These are phyloP conservation scores for Lobulomyces angularis DNA, from an alignment of 192 early-diverging fungal species.

Conservation along the genomic window DNA sequence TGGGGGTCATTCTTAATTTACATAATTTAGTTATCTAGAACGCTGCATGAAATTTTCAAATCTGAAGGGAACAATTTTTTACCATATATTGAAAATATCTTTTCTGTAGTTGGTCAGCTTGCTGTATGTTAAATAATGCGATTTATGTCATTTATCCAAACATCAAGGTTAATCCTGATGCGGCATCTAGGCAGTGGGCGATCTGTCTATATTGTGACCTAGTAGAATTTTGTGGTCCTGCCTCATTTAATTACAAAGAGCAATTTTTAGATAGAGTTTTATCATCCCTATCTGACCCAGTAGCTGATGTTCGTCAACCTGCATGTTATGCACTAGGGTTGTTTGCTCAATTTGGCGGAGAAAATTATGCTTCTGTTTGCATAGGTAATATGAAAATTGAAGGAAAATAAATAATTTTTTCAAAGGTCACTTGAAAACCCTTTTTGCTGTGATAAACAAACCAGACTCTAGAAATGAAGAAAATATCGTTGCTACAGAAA, in stretches of 20 bases:
- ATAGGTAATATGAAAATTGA: slow-evolving; percentile 22
- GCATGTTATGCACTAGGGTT: slow-evolving; percentile 89
- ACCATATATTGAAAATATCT: slow-evolving; percentile 66
- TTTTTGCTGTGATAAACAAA: slow-evolving; percentile 58
- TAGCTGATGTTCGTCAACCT: slow-evolving; percentile 78
- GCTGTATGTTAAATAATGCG: slow-evolving; percentile 14
- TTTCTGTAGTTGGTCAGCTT: slow-evolving; percentile 54
- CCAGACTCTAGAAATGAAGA: slow-evolving; percentile 54
- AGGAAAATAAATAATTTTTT: slow-evolving; percentile 7
- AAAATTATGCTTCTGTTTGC: slow-evolving; percentile 62
- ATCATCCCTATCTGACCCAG: slow-evolving; percentile 36
- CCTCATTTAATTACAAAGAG: slow-evolving; percentile 45
- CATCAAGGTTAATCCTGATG: slow-evolving; percentile 51
- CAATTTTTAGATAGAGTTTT: slow-evolving; percentile 59
- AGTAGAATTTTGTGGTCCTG: slow-evolving; percentile 75
- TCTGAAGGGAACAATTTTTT: slow-evolving; percentile 60
- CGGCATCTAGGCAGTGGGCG: slow-evolving; percentile 78
- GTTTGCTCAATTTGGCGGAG: slow-evolving; percentile 80
- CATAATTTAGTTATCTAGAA: slow-evolving; percentile 59
- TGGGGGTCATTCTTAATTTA: too few species aligned
- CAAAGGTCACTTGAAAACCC: slow-evolving; percentile 54
- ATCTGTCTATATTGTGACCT: slow-evolving; percentile 87
- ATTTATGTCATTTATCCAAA: slow-evolving; percentile 9
- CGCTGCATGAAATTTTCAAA: slow-evolving; percentile 70
- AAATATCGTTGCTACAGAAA: slow-evolving; percentile 83